Percentiles rank a stretch among this genome's conserved stretches.
phyloP scores from a whole-genome alignment of 1,284 basidiomycete species.

The Ganoderma meredithae region DNA sequence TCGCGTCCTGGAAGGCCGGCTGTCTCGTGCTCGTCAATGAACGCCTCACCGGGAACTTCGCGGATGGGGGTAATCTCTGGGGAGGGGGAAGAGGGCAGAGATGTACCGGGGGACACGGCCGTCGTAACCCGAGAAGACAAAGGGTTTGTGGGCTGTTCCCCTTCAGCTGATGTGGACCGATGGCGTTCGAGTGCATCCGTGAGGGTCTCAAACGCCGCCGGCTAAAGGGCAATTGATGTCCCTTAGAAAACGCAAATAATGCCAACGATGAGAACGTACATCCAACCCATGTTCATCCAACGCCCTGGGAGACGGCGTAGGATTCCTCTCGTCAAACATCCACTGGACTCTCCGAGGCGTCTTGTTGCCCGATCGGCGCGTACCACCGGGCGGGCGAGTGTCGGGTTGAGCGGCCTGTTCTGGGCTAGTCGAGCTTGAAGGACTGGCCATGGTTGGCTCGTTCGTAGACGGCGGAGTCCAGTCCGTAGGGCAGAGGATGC shows the following conservation, averaged over 20 bases:
- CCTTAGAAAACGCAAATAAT: neutral
- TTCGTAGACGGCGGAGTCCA: slow-evolving; percentile 26
- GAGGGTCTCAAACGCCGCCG: slow-evolving; percentile 57
- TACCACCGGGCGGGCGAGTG: slow-evolving; percentile 37
- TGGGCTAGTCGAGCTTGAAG: slow-evolving; percentile 17
- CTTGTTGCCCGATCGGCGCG: slow-evolving; percentile 45
- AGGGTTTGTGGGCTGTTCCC: slow-evolving; percentile 8
- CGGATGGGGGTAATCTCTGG: slow-evolving; percentile 28
- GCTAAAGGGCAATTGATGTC: slow-evolving; percentile 44
- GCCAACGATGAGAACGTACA: slow-evolving; percentile 44
- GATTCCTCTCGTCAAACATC: slow-evolving; percentile 40
- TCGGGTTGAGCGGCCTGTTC: slow-evolving; percentile 18
- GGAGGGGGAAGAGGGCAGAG: slow-evolving; percentile 30
- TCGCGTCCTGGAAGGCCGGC: slow-evolving; percentile 44
- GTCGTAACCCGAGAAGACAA: slow-evolving; percentile 22
- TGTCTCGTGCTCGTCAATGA: slow-evolving; percentile 43
- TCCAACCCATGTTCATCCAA: slow-evolving; percentile 57
- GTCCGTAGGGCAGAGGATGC: slow-evolving; percentile 31
- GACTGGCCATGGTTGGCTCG: slow-evolving; percentile 33
- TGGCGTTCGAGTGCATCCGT: slow-evolving; percentile 52
- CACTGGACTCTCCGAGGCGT: slow-evolving; percentile 60
- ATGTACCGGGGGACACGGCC: slow-evolving; percentile 33
- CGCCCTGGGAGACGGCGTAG: slow-evolving; percentile 32
- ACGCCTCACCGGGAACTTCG: slow-evolving; percentile 41
- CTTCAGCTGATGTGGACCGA: slow-evolving; percentile 35